These are phyloP conservation scores for Cladosporium sp. DNA, from an alignment of 2,329 filamentous ascomycete genomes.

Conservation along the genomic window DNA sequence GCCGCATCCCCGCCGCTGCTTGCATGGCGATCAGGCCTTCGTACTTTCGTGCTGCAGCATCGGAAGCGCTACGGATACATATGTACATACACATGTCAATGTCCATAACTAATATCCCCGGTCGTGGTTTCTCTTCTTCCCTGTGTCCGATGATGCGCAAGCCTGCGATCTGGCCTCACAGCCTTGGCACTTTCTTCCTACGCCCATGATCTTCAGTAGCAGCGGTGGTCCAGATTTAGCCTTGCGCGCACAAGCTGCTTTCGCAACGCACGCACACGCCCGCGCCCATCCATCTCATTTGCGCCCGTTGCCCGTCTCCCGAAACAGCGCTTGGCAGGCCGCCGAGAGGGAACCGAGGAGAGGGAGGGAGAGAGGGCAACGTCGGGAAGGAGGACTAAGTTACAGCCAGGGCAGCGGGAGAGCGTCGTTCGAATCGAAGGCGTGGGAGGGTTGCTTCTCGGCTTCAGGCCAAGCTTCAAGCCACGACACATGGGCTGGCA, in stretches of 20 bases:
- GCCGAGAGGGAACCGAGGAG: constrained; percentile 6
- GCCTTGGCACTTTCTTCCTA: neutral
- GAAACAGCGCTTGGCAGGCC: constrained; percentile 13
- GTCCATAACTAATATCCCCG: neutral
- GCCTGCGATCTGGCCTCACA: neutral
- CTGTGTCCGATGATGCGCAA: neutral
- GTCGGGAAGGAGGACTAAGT: neutral
- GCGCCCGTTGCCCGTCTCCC: constrained; percentile 4
- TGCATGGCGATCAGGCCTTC: neutral
- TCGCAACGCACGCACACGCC: neutral
- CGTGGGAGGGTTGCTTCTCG: constrained; percentile 11
- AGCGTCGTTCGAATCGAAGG: neutral
- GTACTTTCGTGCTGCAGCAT: neutral
- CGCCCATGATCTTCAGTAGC: constrained; percentile 4
- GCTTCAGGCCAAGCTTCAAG: constrained; percentile 13
- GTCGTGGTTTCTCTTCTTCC: neutral
- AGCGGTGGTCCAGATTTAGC: constrained; percentile 3
- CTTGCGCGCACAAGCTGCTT: neutral
- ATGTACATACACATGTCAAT: neutral
- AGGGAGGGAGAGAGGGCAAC: neutral
- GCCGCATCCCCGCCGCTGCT: neutral
- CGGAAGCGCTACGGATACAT: neutral
- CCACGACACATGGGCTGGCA: constrained; percentile 13
- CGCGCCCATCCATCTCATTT: neutral
- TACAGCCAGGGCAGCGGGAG: neutral